Base-by-base conservation (phyloP, 768 basidiomycete species). In the Scleroderma citrinum region DNA sequence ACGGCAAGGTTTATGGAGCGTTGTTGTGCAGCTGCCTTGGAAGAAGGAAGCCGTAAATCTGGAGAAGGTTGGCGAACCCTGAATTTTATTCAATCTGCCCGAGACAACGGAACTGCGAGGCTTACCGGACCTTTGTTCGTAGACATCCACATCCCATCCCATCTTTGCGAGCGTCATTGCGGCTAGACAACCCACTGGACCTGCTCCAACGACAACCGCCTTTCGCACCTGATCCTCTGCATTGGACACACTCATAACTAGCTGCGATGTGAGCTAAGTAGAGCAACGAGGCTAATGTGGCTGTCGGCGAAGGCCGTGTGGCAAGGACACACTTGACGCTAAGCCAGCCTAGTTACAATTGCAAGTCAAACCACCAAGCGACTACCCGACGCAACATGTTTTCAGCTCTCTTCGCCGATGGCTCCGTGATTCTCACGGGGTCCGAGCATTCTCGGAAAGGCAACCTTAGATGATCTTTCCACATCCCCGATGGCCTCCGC, bases 1-100 rank as follows among this genome's bases (percentile, higher is more conserved):
- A 98, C 91, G 23, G 93, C 94, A 47, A 98, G 76, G 71, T 98
- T 98, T 69, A 98, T 96, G 49, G 93, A 96, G 49, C 95, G 81
- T 62, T 89, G 87, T 60, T 82, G 80, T 24, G 77, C 69, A 47
- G 71, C 74, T 39, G 75, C 74, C 65, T 79, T 84, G 43, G 85
- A 84, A 26, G 82, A 78, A 26, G 83, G 76, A 45, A 87, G 75
- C 39, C 90, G 83, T 57, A 87, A 73, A 71, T 92, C 90, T 92
- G 55, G 31, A 54, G 36, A 52, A 44, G 56, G 51, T 51, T 44
- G 34, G 42, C 35, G 44, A 52, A 49, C n/a, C 30, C 16, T 49
- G 29, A 44, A 45, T 55, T 24, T 42, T 24, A 42, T 42, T 21
- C 43, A 54, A 51, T 23, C 38, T 49, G 51, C 44, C 46, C 35